These are phyloP conservation scores for Echinochloa phyllopogon DNA, from an alignment of 176 grass and related monocot genomes.

Conservation along the genomic window DNA sequence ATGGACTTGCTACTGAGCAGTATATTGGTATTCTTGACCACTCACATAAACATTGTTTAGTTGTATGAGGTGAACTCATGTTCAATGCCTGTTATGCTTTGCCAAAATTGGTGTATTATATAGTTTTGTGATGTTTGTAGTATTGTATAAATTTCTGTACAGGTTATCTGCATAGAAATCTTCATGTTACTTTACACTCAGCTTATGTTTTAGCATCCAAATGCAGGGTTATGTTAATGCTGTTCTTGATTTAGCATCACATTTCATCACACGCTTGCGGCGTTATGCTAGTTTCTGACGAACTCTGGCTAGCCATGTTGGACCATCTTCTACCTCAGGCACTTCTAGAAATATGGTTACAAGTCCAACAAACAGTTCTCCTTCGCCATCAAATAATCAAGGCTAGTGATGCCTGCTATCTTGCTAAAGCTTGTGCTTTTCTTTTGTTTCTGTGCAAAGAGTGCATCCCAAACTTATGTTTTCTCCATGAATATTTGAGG, in stretches of 20 bases:
- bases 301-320: slow-evolving; percentile 97
- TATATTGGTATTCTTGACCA: slow-evolving; percentile 23
- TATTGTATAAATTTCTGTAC: slow-evolving; percentile 12
- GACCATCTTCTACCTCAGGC: slow-evolving; percentile 84
- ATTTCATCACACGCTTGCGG: slow-evolving; percentile 95
- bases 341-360: slow-evolving; percentile 83
- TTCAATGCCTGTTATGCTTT: slow-evolving; percentile 12
- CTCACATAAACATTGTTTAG: slow-evolving; percentile 17
- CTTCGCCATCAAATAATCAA: slow-evolving; percentile 77
- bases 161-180: slow-evolving; percentile 2
- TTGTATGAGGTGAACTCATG: slow-evolving; percentile 36
- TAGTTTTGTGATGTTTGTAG: neutral
- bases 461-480: slow-evolving; percentile 18
- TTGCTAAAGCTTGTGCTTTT: slow-evolving; percentile 26
- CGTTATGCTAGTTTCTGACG: slow-evolving; percentile 99
- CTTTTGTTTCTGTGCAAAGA: slow-evolving; percentile 24
- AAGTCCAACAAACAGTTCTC: slow-evolving; percentile 88
- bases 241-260: slow-evolving; percentile 97
- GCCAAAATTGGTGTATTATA: slow-evolving; percentile 9
- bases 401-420: slow-evolving; percentile 51
- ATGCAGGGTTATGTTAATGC: slow-evolving; percentile 95
- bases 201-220: slow-evolving; percentile 45
- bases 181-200: slow-evolving; percentile 30
- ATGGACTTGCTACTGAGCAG: neutral
- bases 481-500: slow-evolving; percentile 34